Percentiles rank a stretch among this genome's conserved stretches.
phyloP scores from a whole-genome alignment of 805 yeast genomes.

The Spathaspora passalidarum region DNA sequence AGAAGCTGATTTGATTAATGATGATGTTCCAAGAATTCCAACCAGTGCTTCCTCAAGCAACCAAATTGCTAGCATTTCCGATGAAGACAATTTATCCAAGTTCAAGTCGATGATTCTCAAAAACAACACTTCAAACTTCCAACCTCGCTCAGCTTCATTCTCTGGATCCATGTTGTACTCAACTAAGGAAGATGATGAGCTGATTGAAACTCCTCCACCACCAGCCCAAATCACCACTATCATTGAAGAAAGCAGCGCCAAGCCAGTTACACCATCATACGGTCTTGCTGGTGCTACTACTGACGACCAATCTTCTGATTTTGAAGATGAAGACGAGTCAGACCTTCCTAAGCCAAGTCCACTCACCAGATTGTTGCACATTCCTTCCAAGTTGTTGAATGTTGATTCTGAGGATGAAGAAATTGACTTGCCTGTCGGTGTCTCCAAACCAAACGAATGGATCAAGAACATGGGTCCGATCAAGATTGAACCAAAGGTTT shows the following conservation, averaged over 20 bases:
- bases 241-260: conserved; percentile 67
- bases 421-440: conserved; percentile 84
- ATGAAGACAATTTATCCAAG: conserved; percentile 44
- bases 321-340: conserved; percentile 15
- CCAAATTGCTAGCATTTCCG: conserved; percentile 38
- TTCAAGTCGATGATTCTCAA: conserved; percentile 38
- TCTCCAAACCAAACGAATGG: conserved; percentile 71
- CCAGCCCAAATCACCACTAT: conserved; percentile 24
- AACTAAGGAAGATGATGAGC: conserved; percentile 8
- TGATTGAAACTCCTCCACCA: conserved; percentile 7
- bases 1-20: conserved; percentile 59
- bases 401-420: conserved; percentile 84
- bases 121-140: conserved; percentile 23
- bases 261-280: conserved; percentile 33
- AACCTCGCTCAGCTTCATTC: conserved; percentile 39
- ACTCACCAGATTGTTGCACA: conserved; percentile 19
- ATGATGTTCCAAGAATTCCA: conserved; percentile 70
- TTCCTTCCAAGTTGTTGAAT: conserved; percentile 46
- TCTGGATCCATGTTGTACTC: conserved; percentile 27
- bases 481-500: conserved; percentile 94
- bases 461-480: conserved; percentile 88
- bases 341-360: conserved; percentile 5
- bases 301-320: conserved; percentile 24
- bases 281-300: conserved; percentile 10
- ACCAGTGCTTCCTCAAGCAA: conserved; percentile 21